Conservation (phyloP, 768 basidiomycete species). For the Dentipellis fragilis region DNA sequence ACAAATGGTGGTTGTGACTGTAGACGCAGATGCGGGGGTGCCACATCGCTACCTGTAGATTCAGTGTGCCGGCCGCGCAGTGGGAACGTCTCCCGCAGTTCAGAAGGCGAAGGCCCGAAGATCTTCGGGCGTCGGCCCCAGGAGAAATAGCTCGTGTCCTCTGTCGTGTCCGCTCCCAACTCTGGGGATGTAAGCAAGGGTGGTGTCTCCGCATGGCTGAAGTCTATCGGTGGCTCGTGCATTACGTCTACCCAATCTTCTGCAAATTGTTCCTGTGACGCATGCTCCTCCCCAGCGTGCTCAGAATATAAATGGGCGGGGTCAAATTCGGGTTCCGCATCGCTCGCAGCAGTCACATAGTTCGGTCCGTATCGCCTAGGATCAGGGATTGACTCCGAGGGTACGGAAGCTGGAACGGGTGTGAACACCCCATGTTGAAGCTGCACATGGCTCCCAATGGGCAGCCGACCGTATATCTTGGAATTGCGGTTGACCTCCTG, state of each 20-base stretch:
- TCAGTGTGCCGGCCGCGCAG: constrained; percentile 28
- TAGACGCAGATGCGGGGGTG: constrained; percentile 54
- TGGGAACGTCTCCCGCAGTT: constrained; percentile 56
- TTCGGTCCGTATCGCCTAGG: constrained; percentile 47
- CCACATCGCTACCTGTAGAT: constrained; percentile 33
- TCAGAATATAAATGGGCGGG: background rate
- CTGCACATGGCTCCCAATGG: constrained; percentile 50
- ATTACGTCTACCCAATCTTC: constrained; percentile 57
- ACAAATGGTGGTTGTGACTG: constrained; percentile 65
- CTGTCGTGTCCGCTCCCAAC: constrained; percentile 5
- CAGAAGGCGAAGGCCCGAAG: constrained; percentile 17
- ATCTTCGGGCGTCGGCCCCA: constrained; percentile 12
- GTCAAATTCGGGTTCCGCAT: constrained; percentile 10
- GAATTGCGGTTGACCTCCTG: constrained; percentile 63
- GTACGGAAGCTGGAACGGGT: constrained; percentile 15
- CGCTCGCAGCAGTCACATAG: constrained; percentile 20
- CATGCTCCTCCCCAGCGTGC: too few relatives aligned
- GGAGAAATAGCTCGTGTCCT: constrained; percentile 5
- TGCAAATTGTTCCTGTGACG: constrained; percentile 1
- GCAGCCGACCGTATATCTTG: constrained; percentile 43
- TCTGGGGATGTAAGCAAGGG: constrained; percentile 13
- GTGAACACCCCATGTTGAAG: constrained; percentile 35
- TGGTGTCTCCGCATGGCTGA: constrained; percentile 17
- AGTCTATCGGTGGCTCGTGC: constrained; percentile 31
- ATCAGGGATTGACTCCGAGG: constrained; percentile 36